phyloP scores from a whole-genome alignment of 2,329 filamentous ascomycete genomes.

The Fusarium sp. region DNA sequence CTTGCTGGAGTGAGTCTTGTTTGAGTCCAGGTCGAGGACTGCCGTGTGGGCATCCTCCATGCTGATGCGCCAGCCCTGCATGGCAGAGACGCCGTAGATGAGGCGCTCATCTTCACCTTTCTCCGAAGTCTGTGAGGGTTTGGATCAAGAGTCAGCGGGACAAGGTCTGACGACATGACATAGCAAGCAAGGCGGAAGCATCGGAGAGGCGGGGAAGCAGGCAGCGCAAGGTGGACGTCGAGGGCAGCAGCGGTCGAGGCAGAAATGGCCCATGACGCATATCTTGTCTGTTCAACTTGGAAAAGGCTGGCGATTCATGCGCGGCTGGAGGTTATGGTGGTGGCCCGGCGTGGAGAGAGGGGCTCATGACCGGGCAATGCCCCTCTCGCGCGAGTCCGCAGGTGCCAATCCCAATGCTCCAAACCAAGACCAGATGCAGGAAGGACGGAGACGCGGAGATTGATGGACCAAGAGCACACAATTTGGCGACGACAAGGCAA shows the following conservation, averaged over 20 bases:
- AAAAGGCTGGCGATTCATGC: slow-evolving; percentile 20
- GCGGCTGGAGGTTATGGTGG: slow-evolving; percentile 13
- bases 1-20: slow-evolving; percentile 76
- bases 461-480: slow-evolving; percentile 7
- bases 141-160: slow-evolving; percentile 42
- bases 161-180: slow-evolving; percentile 19
- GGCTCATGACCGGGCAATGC: slow-evolving; percentile 39
- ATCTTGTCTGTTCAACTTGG: neutral
- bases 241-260: neutral
- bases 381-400: slow-evolving; percentile 33
- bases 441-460: neutral
- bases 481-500: neutral
- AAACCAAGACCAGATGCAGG: slow-evolving; percentile 21
- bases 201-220: slow-evolving; percentile 29
- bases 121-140: slow-evolving; percentile 77
- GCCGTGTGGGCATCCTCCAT: slow-evolving; percentile 98
- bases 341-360: slow-evolving; percentile 35
- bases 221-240: neutral
- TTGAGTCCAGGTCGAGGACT: slow-evolving; percentile 81
- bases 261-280: neutral
- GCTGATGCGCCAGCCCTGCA: slow-evolving; percentile 99
- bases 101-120: slow-evolving; percentile 93
- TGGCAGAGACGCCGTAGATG: slow-evolving; percentile 93
- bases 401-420: slow-evolving; percentile 16
- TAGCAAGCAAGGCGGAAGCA: slow-evolving; percentile 17